These are phyloP conservation scores for Cercospora zeina DNA, from an alignment of 2,329 filamentous ascomycete species.

Conservation along the genomic window DNA sequence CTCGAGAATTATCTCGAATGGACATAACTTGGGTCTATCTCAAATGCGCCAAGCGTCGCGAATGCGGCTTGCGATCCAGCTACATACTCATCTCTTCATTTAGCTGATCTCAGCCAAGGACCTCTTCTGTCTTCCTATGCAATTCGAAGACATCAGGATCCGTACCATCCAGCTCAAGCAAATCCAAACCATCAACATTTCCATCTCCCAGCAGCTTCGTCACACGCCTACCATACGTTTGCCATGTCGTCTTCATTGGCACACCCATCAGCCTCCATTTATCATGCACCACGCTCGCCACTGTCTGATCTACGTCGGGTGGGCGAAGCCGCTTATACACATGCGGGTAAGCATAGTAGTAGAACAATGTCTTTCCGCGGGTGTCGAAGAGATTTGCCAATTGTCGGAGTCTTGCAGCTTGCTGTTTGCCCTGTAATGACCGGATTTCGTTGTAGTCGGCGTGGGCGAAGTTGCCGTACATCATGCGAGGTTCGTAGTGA, in stretches of 20 bases:
- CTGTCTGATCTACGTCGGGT: slow-evolving; percentile 19
- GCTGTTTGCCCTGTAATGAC: slow-evolving; percentile 23
- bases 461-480: slow-evolving; percentile 29
- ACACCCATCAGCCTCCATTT: slow-evolving; percentile 21
- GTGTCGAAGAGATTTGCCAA: slow-evolving; percentile 26
- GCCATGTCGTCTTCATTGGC: slow-evolving; percentile 22
- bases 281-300: slow-evolving; percentile 22
- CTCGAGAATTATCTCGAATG: neutral
- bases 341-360: slow-evolving; percentile 28
- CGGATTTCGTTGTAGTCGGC: slow-evolving; percentile 24
- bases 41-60: too few relatives aligned
- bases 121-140: slow-evolving; percentile 12
- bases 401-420: slow-evolving; percentile 27
- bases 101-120: neutral
- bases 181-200: slow-evolving; percentile 20
- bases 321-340: slow-evolving; percentile 25
- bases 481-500: slow-evolving; percentile 17
- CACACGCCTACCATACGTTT: slow-evolving; percentile 7
- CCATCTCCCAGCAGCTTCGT: slow-evolving; percentile 28
- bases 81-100: too few relatives aligned
- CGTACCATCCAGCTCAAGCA: slow-evolving; percentile 23
- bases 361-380: slow-evolving; percentile 25
- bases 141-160: slow-evolving; percentile 22
- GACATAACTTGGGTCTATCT: too few relatives aligned
- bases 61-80: too few relatives aligned